phyloP scores from a whole-genome alignment of 257 asterid genomes.

The Agastache rugosa region DNA sequence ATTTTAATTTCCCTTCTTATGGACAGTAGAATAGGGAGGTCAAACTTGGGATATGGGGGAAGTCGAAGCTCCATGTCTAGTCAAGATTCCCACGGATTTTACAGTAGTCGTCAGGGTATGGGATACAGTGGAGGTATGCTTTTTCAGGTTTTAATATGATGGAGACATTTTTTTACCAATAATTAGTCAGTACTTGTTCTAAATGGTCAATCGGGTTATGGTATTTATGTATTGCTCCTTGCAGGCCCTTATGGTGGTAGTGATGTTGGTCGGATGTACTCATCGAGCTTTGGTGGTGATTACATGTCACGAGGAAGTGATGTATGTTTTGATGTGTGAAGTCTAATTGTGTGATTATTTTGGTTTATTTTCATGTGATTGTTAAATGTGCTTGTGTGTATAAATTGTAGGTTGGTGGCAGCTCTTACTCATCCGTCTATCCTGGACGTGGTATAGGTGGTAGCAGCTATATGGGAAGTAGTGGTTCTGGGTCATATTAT shows the following conservation, averaged over 20 bases:
- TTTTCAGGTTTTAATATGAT: slow-evolving; percentile 12
- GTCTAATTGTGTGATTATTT: slow-evolving; percentile 9
- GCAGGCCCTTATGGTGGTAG: slow-evolving; percentile 84
- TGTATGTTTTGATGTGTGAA: slow-evolving; percentile 50
- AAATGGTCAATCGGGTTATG: background rate
- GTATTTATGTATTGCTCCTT: slow-evolving; percentile 26
- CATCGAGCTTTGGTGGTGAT: slow-evolving; percentile 80
- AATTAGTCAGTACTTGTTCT: background rate
- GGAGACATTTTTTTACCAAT: background rate
- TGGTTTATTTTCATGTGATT: background rate
- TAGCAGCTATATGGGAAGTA: slow-evolving; percentile 76
- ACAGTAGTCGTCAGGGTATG: slow-evolving; percentile 85
- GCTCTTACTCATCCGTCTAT: slow-evolving; percentile 85
- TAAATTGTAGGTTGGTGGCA: slow-evolving; percentile 70
- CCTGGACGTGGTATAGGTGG: slow-evolving; percentile 83
- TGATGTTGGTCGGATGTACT: slow-evolving; percentile 82
- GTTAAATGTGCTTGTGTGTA: slow-evolving; percentile 20
- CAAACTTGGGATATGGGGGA: slow-evolving; percentile 79
- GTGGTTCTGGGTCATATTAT: slow-evolving; percentile 88
- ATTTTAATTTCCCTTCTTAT: slow-evolving; percentile 11
- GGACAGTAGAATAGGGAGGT: slow-evolving; percentile 69
- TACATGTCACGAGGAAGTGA: slow-evolving; percentile 81
- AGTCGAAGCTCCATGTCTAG: slow-evolving; percentile 72
- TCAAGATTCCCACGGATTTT: slow-evolving; percentile 85
- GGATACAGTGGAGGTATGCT: slow-evolving; percentile 80